Evolutionary conservation across 257 asterid genomes (phyloP).

Genomic region (Fraxinus quadrangulata): DNA sequence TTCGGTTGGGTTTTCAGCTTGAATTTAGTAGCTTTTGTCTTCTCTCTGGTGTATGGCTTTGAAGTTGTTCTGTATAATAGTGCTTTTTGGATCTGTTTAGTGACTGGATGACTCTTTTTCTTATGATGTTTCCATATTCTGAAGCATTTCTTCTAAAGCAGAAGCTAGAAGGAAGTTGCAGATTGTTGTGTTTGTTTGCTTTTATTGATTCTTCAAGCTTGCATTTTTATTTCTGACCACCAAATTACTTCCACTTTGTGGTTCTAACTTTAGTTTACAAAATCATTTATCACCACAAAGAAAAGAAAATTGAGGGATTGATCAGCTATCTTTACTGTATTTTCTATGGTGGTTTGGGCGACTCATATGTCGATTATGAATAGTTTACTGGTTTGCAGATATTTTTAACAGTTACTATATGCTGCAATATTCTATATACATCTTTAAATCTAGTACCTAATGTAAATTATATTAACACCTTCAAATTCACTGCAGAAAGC

Average conservation of each 20-base stretch:
- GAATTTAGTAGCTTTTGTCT: background rate
- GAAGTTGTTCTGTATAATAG: background rate
- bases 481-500: background rate
- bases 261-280: background rate
- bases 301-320: background rate
- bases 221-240: background rate
- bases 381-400: background rate
- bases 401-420: background rate
- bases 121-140: background rate
- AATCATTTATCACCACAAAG: background rate
- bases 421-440: background rate
- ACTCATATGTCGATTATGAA: background rate
- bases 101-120: background rate
- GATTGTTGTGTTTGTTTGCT: background rate
- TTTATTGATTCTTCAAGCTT: background rate
- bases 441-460: background rate
- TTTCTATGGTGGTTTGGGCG: background rate
- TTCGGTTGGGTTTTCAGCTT: background rate
- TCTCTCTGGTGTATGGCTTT: conserved; percentile 2
- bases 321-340: background rate
- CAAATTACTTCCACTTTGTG: background rate
- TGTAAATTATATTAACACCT: background rate
- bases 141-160: background rate
- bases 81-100: background rate
- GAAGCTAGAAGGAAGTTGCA: background rate